Base-by-base conservation (phyloP, 441 rosid species). In the Caryocar brasiliense region DNA sequence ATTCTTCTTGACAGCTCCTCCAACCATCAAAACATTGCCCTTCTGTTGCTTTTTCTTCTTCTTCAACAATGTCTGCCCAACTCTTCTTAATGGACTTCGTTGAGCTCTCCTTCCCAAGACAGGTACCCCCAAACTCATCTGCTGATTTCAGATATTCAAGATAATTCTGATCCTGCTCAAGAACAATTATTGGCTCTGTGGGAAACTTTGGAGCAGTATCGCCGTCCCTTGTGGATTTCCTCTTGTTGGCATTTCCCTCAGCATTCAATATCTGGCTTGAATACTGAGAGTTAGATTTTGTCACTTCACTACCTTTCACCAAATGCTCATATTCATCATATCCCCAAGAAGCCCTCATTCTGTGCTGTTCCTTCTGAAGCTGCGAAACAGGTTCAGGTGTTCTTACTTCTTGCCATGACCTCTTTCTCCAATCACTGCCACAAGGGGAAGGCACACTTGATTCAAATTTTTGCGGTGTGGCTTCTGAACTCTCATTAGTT, bases 11-110 rank as follows among this genome's bases (percentile, higher is more conserved):
- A 39, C 29, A 54, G 38, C 35, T 34, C 51, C 35, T 34, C 51
- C 36, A 61, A 20, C 27, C 6, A 18, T 22, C 21, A 5, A 24
- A 49, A 10, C 20, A 30, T 11, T 19, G 56, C 19, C 54, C 43
- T 41, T 53, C 15, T 25, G 36, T 12, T 65, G 72, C 64, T 37
- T 56, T 59, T 34, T 76, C 86, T 36, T 80, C 88, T 56, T 85
- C 96, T 67, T 81, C 97, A 4, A 61, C 94, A 8, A 83, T 74
- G 49, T 83, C 97, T 12, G 85, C 97, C 95, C 94, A 83, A 41
- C 82, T 86, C 71, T 75, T 81, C 60, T 51, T 64, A 32, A 50
- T 43, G 6, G 41, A 36, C 26, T 38, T 47, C 1, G 6, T 25
- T 19, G 12, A 27, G 3, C 21, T 39, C 4, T 23, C n/a, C 47